phyloP scores from a whole-genome alignment of 2,329 filamentous ascomycete genomes.

The Epichloe scottii region DNA sequence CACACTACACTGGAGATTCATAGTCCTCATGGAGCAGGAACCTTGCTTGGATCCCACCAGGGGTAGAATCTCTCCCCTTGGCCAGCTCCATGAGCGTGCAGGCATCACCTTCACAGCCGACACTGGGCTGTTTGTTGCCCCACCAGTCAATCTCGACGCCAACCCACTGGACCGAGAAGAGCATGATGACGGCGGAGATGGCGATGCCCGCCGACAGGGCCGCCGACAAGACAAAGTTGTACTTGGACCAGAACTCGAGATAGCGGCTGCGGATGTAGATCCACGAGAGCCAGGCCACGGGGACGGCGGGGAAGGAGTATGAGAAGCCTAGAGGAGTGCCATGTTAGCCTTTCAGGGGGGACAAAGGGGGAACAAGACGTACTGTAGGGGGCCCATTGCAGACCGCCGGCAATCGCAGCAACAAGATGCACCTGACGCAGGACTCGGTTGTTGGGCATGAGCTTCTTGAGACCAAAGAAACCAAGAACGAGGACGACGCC shows the following conservation, averaged over 20 bases:
- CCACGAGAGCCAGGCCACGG: conserved; percentile 35
- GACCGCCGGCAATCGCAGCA: conserved; percentile 26
- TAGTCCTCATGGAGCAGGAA: conserved; percentile 10
- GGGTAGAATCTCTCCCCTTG: conserved; percentile 16
- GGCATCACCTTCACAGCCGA: conserved; percentile 13
- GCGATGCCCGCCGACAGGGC: conserved; percentile 32
- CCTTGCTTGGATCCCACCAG: conserved; percentile 13
- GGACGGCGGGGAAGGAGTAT: conserved; percentile 34
- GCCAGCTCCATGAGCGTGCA: conserved; percentile 13
- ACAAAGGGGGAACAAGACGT: background rate
- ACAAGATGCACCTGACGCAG: conserved; percentile 31
- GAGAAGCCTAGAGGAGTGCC: conserved; percentile 16
- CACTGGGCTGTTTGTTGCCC: conserved; percentile 25
- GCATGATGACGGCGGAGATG: conserved; percentile 32
- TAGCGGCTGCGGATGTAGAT: conserved; percentile 32
- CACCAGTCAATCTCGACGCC: conserved; percentile 29
- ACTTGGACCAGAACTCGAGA: conserved; percentile 35
- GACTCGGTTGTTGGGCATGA: conserved; percentile 18
- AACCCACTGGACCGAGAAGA: conserved; percentile 33
- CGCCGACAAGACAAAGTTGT: conserved; percentile 35
- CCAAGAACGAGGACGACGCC: conserved; percentile 23
- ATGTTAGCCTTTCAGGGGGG: background rate
- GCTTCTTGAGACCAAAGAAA: conserved; percentile 24
- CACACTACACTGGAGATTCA: background rate
- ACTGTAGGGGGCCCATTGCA: conserved; percentile 31